A percentile compares a stretch with the other conserved stretches of the same genome.
Conservation (phyloP, 2,329 filamentous ascomycete genomes). For the Macroventuria anomochaeta region DNA sequence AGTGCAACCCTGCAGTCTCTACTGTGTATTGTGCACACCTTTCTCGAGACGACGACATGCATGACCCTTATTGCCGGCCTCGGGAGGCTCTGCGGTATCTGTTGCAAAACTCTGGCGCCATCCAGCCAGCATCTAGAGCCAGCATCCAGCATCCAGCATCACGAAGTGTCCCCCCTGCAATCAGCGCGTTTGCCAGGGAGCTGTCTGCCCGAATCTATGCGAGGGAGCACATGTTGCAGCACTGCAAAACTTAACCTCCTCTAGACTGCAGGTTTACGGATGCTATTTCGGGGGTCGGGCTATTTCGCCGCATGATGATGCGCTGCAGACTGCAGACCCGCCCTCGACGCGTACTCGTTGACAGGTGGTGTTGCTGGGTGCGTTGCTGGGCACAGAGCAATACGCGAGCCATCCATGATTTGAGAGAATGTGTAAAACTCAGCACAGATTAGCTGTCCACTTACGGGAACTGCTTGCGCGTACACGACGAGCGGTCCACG, state of each 20-base stretch:
- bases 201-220: conserved; percentile 14
- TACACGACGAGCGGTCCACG: conserved; percentile 31
- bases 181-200: conserved; percentile 16
- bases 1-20: conserved; percentile 25
- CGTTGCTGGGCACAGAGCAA: conserved; percentile 1
- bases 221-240: conserved; percentile 16
- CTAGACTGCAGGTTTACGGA: background rate
- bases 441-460: conserved; percentile 12
- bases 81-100: conserved; percentile 18
- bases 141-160: too few relatives aligned
- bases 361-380: conserved; percentile 1
- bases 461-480: conserved; percentile 39
- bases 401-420: conserved; percentile 1
- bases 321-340: conserved; percentile 9
- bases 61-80: conserved; percentile 30
- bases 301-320: conserved; percentile 15
- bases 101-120: conserved; percentile 13
- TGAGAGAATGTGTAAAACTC: conserved; percentile 9
- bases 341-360: conserved; percentile 15
- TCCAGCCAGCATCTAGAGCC: conserved; percentile 12
- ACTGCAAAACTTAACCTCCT: background rate
- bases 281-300: conserved; percentile 15
- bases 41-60: conserved; percentile 22
- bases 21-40: conserved; percentile 19
- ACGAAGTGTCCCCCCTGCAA: conserved; percentile 12